These are phyloP conservation scores for Xylaria digitata DNA, from an alignment of 2,329 filamentous ascomycete genomes.

Conservation along the genomic window DNA sequence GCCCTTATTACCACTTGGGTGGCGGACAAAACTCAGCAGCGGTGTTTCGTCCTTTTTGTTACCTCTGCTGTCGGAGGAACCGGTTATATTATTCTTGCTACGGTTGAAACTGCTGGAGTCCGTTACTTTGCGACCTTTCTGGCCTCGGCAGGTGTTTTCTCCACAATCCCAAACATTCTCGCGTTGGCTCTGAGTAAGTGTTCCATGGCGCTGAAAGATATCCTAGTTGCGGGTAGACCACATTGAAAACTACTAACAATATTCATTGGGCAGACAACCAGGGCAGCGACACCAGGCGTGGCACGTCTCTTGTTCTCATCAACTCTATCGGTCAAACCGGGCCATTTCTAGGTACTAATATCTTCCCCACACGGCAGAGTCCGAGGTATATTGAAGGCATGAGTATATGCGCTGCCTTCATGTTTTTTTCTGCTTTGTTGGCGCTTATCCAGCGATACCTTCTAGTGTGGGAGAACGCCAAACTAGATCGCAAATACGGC, in stretches of 20 bases:
- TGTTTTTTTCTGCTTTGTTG: constrained; percentile 46
- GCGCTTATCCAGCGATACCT: constrained; percentile 38
- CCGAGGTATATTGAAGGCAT: constrained; percentile 44
- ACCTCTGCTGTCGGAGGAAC: constrained; percentile 42
- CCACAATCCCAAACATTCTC: constrained; percentile 46
- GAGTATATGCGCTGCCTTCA: constrained; percentile 47
- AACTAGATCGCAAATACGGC: constrained; percentile 43
- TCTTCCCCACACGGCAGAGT: constrained; percentile 39
- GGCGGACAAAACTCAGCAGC: constrained; percentile 46
- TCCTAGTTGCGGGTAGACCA: no score
- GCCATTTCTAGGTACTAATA: constrained; percentile 44
- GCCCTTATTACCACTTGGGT: constrained; percentile 45
- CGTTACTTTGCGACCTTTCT: constrained; percentile 62
- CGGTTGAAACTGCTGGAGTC: constrained; percentile 51
- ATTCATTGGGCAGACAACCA: constrained; percentile 43
- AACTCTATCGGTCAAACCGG: constrained; percentile 47
- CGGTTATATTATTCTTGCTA: constrained; percentile 47
- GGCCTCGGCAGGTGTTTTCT: constrained; percentile 55
- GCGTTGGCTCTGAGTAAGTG: constrained; percentile 44
- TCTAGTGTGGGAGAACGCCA: constrained; percentile 42
- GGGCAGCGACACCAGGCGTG: constrained; percentile 45
- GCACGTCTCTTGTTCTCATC: constrained; percentile 46
- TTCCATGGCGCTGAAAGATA: no score
- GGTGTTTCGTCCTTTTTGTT: constrained; percentile 42
- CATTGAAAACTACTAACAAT: constrained; percentile 21